Evolutionary conservation across 306 rosid species (phyloP).

Genomic region (Trifolium dubium): DNA sequence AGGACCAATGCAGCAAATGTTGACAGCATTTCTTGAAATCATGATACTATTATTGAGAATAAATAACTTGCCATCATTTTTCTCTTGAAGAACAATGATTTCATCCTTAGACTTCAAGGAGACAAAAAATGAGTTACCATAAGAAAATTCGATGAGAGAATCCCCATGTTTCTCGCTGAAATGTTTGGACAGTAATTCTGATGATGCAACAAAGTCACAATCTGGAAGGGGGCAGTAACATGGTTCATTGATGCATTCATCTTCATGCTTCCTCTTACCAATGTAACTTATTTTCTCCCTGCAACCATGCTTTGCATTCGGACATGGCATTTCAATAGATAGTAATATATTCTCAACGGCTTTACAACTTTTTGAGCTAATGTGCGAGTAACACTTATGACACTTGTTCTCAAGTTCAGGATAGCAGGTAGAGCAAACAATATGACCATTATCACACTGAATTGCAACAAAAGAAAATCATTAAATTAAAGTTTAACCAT

Average conservation of each 20-base stretch:
- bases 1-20: too few species aligned
- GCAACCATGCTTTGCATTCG: neutral
- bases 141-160: too few species aligned
- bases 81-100: too few species aligned
- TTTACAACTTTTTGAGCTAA: conserved; percentile 59
- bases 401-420: conserved; percentile 52
- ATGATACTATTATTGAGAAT: too few species aligned
- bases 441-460: conserved; percentile 78
- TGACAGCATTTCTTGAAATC: too few species aligned
- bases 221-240: neutral
- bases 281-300: too few species aligned
- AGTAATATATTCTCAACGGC: conserved; percentile 64
- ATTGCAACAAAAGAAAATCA: conserved; percentile 25
- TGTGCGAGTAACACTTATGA: conserved; percentile 49
- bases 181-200: neutral
- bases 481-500: neutral
- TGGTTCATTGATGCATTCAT: neutral
- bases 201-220: neutral
- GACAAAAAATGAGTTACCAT: too few species aligned
- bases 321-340: conserved; percentile 47
- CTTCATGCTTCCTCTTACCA: neutral
- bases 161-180: neutral
- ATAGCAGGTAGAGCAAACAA: conserved; percentile 65
- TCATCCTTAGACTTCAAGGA: too few species aligned
- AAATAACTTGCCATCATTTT: too few species aligned